Conservation (phyloP, 2,329 filamentous ascomycete genomes). For the Pseudogymnoascus sp. region DNA sequence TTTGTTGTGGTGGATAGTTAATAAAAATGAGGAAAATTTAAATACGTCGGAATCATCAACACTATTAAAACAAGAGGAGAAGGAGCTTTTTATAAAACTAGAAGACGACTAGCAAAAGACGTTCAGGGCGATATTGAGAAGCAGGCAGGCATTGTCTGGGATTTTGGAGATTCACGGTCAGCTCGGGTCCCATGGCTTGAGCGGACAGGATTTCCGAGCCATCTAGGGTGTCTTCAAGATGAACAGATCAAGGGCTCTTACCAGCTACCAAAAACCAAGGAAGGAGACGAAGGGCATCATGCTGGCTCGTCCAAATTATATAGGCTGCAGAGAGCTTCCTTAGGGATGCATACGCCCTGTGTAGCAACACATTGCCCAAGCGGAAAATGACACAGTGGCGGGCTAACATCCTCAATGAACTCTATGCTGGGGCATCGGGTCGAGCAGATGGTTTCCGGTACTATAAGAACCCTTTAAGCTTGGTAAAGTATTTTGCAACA, state of each 20-base stretch:
- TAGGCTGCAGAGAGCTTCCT: constrained; percentile 10
- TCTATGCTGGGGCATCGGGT: constrained; percentile 8
- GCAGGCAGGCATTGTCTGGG: constrained; percentile 10
- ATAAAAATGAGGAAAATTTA: neutral
- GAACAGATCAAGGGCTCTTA: neutral
- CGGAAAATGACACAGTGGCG: constrained; percentile 15
- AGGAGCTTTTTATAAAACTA: constrained; percentile 13
- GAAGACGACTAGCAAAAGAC: constrained; percentile 10
- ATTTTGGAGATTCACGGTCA: constrained; percentile 12
- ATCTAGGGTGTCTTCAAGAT: neutral
- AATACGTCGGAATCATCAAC: neutral
- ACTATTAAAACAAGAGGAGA: neutral
- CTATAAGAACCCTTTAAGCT: constrained; percentile 12
- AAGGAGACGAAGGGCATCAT: neutral
- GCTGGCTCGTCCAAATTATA: constrained; percentile 11
- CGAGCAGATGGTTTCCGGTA: constrained; percentile 10
- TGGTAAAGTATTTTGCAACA: neutral
- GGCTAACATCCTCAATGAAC: constrained; percentile 15
- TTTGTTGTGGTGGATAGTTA: neutral
- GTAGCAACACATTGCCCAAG: constrained; percentile 11
- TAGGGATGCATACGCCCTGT: constrained; percentile 12
- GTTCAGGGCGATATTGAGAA: constrained; percentile 10
- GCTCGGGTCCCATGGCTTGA: constrained; percentile 14
- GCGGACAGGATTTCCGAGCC: too few relatives aligned
- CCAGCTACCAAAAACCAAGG: neutral